Conservation (phyloP, 148 eudicot genomes). For the Chenopodium quinoa region DNA sequence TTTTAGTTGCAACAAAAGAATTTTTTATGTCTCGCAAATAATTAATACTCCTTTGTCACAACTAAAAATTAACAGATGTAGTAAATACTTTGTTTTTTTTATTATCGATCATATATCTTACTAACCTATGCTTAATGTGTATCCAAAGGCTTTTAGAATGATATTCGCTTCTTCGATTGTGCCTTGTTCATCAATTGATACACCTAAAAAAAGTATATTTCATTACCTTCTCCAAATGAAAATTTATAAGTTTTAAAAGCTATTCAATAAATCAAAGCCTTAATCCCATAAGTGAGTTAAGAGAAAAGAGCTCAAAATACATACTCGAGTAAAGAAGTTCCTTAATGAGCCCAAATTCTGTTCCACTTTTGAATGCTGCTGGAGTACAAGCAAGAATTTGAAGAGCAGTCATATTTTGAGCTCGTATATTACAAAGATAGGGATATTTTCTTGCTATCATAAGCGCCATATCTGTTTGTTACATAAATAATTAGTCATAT, state of each 20-base stretch:
- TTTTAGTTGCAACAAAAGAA: too few relatives aligned
- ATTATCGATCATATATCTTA: background rate
- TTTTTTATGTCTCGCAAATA: too few relatives aligned
- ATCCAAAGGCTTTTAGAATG: background rate
- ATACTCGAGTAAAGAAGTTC: slow-evolving; percentile 13
- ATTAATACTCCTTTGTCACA: too few relatives aligned
- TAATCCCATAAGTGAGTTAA: too few relatives aligned
- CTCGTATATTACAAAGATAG: background rate
- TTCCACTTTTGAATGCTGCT: background rate
- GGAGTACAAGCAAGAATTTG: background rate
- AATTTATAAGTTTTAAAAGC: too few relatives aligned
- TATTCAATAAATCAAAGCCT: too few relatives aligned
- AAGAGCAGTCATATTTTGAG: background rate
- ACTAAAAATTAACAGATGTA: too few relatives aligned
- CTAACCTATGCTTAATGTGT: background rate
- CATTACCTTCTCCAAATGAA: too few relatives aligned
- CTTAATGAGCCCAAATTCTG: background rate
- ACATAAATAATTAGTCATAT: too few relatives aligned
- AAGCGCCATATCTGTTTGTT: background rate
- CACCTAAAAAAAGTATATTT: background rate
- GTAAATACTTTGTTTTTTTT: too few relatives aligned
- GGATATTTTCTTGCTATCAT: background rate
- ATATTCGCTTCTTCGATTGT: background rate
- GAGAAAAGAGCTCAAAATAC: background rate
- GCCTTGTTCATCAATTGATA: slow-evolving; percentile 3